These are phyloP conservation scores for Leishmania guyanensis DNA, from an alignment of 208 protist genomes.

Conservation along the genomic window DNA sequence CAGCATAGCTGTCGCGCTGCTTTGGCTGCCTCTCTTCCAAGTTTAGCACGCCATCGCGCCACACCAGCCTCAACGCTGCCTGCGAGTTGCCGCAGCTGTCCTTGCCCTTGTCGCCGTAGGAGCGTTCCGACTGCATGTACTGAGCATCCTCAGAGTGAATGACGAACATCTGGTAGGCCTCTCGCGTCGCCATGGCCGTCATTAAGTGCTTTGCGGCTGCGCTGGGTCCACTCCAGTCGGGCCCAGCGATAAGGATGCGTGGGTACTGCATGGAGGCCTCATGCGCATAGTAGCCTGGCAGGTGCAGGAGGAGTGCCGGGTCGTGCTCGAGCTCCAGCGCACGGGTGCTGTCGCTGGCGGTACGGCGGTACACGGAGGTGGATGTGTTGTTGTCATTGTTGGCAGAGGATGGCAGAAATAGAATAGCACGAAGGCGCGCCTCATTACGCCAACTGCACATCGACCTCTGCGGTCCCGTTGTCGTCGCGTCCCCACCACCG, in stretches of 20 bases:
- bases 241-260: slow-evolving; percentile 75
- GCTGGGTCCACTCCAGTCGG: slow-evolving; percentile 30
- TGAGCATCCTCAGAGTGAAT: not conserved
- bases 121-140: not conserved
- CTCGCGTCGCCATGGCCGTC: slow-evolving; percentile 32
- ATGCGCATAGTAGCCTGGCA: slow-evolving; percentile 16
- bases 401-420: slow-evolving; percentile 14
- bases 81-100: not conserved
- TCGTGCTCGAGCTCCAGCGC: slow-evolving; percentile 19
- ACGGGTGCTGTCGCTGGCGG: slow-evolving; percentile 7
- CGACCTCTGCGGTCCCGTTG: not conserved
- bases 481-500: not conserved
- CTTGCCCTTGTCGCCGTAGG: not conserved
- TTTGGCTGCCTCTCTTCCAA: not conserved
- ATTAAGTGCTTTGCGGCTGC: slow-evolving; percentile 42
- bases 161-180: slow-evolving; percentile 59
- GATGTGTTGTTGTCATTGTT: slow-evolving; percentile 8
- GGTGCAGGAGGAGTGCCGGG: slow-evolving; percentile 15
- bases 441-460: not conserved
- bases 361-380: slow-evolving; percentile 3
- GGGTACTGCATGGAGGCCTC: slow-evolving; percentile 55
- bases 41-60: slow-evolving; percentile 26
- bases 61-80: not conserved
- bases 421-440: slow-evolving; percentile 2
- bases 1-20: not conserved